Base-by-base conservation (phyloP, 129 eudicot genomes). In the Pseudognaphalium luteoalbum region DNA sequence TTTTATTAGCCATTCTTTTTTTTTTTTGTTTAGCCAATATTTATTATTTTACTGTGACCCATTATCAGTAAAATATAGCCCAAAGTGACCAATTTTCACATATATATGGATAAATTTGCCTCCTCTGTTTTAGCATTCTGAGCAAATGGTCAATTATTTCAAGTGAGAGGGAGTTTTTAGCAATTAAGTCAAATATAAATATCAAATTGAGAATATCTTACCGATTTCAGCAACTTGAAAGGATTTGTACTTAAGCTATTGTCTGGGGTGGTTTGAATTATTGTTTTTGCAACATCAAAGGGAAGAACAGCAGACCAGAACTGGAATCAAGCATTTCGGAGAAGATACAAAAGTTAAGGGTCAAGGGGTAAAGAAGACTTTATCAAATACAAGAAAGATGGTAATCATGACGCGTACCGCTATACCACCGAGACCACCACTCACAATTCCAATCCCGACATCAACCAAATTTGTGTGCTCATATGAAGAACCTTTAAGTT, bases 401-500 rank as follows among this genome's bases (percentile, higher is more conserved):
- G 22, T 68, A 72, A 70, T 68, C 12, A 66, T 28, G 58, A 64
- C 0, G 80, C 91, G 70, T 85, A 93, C 98, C 51, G 91, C 95
- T 47, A 93, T 87, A 72, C 98, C 98, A 76, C 96, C 81, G 35
- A 93, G 87, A 72, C 98, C 98, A 69, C 98, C 98, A 62, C 92
- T 93, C 82, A 88, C 73, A 66, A 93, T 86, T 74, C 98, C 97
- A 63, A 93, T 74, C 65, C 97, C 98, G 5, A 88, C 78, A 69
- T 93, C 97, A 54, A 75, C 16, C 78, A 90, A 63, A 77, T 85
- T 76, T 73, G 76, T 76, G 72, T 79, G 72, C 66, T 79, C 81
- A 39, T 68, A 25, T 30, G 86, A 81, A 81, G 85, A 77, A 82
- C 73, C 80, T 77, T 86, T 90, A 42, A 90, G 68, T 60, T 82